Evolutionary conservation across 345 rosid genomes (phyloP).

Genomic region (Cardamine occulta): DNA sequence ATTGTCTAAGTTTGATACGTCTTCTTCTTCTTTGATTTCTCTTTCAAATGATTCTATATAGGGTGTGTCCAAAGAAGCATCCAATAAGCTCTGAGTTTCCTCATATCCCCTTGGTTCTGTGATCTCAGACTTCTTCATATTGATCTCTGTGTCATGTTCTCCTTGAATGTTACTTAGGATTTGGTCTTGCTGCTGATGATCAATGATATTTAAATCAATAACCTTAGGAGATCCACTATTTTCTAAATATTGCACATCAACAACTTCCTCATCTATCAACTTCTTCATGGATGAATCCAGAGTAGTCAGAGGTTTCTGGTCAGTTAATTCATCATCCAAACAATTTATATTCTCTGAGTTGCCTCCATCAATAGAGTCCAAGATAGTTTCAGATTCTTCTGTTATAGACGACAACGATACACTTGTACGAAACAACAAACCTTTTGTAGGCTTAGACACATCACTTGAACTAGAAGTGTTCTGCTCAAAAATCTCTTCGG

Average conservation of each 20-base stretch:
- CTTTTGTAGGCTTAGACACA: slow-evolving; percentile 19
- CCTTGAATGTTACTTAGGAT: slow-evolving; percentile 9
- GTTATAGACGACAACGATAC: slow-evolving; percentile 42
- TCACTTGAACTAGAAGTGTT: slow-evolving; percentile 20
- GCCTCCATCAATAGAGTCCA: neutral
- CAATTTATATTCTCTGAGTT: slow-evolving; percentile 4
- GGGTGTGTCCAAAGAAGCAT: slow-evolving; percentile 24
- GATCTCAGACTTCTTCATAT: slow-evolving; percentile 1
- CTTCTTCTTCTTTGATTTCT: slow-evolving; percentile 12
- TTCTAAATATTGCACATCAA: slow-evolving; percentile 2
- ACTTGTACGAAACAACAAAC: slow-evolving; percentile 36
- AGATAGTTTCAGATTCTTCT: slow-evolving; percentile 40
- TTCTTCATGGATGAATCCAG: slow-evolving; percentile 9
- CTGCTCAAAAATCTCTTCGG: slow-evolving; percentile 8
- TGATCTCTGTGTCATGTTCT: slow-evolving; percentile 22
- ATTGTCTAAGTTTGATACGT: neutral
- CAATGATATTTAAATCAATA: neutral
- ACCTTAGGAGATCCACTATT: slow-evolving; percentile 23
- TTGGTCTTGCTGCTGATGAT: slow-evolving; percentile 14
- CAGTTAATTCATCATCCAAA: neutral
- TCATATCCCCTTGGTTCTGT: neutral
- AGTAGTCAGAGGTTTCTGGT: slow-evolving; percentile 8
- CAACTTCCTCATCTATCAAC: slow-evolving; percentile 23
- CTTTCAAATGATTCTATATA: slow-evolving; percentile 11
- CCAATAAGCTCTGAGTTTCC: slow-evolving; percentile 18